phyloP scores from a whole-genome alignment of 1,284 basidiomycete species.

The Ganoderma multipileum region DNA sequence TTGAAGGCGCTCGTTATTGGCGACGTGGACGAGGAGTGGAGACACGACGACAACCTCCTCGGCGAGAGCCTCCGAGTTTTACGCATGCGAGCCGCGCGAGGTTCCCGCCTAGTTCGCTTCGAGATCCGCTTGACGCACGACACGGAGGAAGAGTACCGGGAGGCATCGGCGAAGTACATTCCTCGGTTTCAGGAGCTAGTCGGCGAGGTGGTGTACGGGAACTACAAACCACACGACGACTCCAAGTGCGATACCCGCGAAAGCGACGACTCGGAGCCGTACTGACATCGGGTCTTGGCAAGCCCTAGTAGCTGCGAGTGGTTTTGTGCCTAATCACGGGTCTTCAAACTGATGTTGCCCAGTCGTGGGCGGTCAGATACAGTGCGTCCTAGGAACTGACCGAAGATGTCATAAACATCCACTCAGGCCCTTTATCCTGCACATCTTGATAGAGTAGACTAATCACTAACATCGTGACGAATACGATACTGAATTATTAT shows the following conservation, averaged over 20 bases:
- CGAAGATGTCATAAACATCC: neutral
- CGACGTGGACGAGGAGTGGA: neutral
- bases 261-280: neutral
- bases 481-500: neutral
- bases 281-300: neutral
- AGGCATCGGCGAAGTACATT: neutral
- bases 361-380: neutral
- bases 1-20: neutral
- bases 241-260: neutral
- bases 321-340: neutral
- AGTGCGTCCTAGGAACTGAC: neutral
- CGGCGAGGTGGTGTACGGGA: neutral
- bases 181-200: neutral
- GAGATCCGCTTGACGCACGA: neutral
- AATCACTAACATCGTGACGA: neutral
- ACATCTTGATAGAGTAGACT: neutral
- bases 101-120: neutral
- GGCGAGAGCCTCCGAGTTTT: neutral
- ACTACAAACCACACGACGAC: neutral
- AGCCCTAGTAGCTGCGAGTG: neutral
- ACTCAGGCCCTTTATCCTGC: neutral
- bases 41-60: neutral
- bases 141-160: neutral
- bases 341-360: neutral
- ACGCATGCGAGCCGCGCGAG: neutral